Conservation (phyloP, 2,329 filamentous ascomycete genomes). For the Helotiales sp. region DNA sequence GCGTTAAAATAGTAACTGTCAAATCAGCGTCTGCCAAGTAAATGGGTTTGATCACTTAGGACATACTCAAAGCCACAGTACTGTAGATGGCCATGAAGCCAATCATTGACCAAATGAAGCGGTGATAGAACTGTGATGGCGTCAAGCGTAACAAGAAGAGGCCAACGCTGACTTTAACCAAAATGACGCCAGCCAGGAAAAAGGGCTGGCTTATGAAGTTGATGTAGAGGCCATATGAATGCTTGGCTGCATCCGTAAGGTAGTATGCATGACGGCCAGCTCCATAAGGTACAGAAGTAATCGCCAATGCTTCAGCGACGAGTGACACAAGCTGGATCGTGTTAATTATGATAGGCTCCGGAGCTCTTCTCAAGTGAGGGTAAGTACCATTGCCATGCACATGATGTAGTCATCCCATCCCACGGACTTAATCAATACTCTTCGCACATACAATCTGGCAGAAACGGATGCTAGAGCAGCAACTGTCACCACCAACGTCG, state of each 20-base stretch:
- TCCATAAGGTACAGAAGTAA: conserved; percentile 17
- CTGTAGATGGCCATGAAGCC: conserved; percentile 15
- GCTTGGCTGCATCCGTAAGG: conserved; percentile 3
- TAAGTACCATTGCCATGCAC: conserved; percentile 40
- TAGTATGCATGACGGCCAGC: conserved; percentile 16
- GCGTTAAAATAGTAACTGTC: conserved; percentile 14
- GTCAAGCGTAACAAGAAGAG: conserved; percentile 12
- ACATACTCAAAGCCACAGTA: conserved; percentile 8
- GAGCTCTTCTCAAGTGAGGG: conserved; percentile 2
- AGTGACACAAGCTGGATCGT: conserved; percentile 6
- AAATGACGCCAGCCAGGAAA: conserved; percentile 7
- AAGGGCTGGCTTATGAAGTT: conserved; percentile 17
- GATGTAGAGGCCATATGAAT: conserved; percentile 8
- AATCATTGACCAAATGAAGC: conserved; percentile 12
- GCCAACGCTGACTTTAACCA: conserved; percentile 12
- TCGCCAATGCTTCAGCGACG: neutral
- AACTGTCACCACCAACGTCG: conserved; percentile 15
- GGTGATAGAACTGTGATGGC: conserved; percentile 2
- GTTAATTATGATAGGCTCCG: neutral
- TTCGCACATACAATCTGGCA: conserved; percentile 44
- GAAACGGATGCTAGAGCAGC: conserved; percentile 38
- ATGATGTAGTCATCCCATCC: conserved; percentile 49
- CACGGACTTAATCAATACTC: conserved; percentile 44
- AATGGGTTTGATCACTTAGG: neutral
- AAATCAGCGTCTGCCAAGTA: neutral